Base-by-base conservation (phyloP, 352 stramenopile genomes). In the Pythium periplocum region DNA sequence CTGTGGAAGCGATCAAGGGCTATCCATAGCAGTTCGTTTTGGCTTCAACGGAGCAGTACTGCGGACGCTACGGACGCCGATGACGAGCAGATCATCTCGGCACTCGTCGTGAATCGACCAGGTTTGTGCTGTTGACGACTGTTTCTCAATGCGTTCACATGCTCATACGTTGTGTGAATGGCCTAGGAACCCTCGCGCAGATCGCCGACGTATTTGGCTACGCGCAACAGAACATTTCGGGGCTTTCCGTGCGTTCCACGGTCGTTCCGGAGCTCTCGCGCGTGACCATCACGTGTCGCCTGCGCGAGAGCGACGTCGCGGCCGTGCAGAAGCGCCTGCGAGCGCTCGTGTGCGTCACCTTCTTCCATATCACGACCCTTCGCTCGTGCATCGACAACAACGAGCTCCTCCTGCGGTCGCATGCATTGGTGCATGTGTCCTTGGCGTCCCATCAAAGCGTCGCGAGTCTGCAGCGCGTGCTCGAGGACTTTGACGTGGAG, bases 301-400 rank as follows among this genome's bases (percentile, higher is more conserved):
- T 89, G 44, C 61, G 55, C 6, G 70, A 87, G 35, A 60, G 57
- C 2, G 79, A 88, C 42, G 52, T 87, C n/a, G 51, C 62, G 10
- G 59, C 61, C 31, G 66, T 91, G 35, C 73, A 87, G 57, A 81
- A 73, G 37, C 71, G 78, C 0, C 72, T 89, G 31, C 64, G 71
- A 1, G 64, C 78, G 30, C 72, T 91, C 2, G 80, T 91, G 45
- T 75, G 64, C 49, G 66, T 91, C 45, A 87, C 80, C 10, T 91
- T 91, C 55, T 87, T 88, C 68, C 80, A 91, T 51, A 69, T 89
- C 48, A 91, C 80, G 35, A 86, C 72, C 26, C 68, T 82, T 62
- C 60, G 62, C 17, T 83, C 80, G 33, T 88, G 77, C 35, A 59
- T 87, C 30, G 58, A 77, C 48, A 86, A 80, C 64, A 69, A 85